A percentile compares a stretch with the other conserved stretches of the same genome.
Evolutionary conservation across 768 basidiomycete genomes (phyloP).

Genomic region (Calocera viscosa): DNA sequence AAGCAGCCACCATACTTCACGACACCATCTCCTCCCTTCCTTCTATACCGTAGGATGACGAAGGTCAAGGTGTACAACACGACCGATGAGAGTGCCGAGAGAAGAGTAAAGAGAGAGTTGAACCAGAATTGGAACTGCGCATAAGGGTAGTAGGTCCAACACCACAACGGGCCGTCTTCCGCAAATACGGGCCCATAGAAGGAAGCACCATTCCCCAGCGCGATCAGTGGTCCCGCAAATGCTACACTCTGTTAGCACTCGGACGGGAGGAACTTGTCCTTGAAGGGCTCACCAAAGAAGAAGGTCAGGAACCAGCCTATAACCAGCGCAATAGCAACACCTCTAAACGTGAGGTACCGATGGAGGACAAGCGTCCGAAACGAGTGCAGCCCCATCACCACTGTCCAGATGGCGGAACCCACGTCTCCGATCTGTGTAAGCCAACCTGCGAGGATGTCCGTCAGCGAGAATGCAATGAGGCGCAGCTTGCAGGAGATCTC

Average conservation of each 20-base stretch:
- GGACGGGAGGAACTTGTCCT: not conserved
- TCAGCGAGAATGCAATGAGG: not conserved
- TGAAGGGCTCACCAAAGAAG: constrained; percentile 34
- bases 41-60: constrained; percentile 46
- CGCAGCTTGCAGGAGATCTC: constrained; percentile 6
- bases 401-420: constrained; percentile 51
- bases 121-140: not conserved
- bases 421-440: constrained; percentile 53
- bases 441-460: constrained; percentile 29
- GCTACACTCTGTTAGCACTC: constrained; percentile 9
- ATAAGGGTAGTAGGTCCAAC: constrained; percentile 14
- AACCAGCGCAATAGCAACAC: constrained; percentile 33
- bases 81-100: constrained; percentile 43
- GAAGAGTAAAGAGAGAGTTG: constrained; percentile 28
- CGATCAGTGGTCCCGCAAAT: constrained; percentile 25
- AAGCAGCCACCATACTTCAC: constrained; percentile 37
- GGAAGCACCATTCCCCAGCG: constrained; percentile 20
- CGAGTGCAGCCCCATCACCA: constrained; percentile 51
- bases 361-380: constrained; percentile 54
- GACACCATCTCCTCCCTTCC: constrained; percentile 40
- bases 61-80: constrained; percentile 50
- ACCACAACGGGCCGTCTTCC: constrained; percentile 40
- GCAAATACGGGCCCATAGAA: constrained; percentile 36
- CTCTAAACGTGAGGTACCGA: constrained; percentile 39
- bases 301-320: constrained; percentile 46